Base-by-base conservation (phyloP, 305 asterid genomes). In the Galium porrigens region DNA sequence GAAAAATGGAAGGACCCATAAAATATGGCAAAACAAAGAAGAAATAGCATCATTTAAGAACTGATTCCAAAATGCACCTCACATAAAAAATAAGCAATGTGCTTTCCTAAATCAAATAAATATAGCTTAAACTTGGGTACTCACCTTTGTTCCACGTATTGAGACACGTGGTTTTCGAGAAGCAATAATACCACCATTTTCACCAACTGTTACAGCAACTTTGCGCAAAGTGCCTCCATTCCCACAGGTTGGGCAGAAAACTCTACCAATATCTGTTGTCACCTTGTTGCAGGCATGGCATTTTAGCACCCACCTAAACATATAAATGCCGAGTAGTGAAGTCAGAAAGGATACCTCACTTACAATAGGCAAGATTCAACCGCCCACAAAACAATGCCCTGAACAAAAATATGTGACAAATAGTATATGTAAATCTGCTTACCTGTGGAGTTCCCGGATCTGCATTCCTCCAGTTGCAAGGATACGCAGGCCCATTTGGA, bases 391-490 rank as follows among this genome's bases (percentile, higher is more conserved):
- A 56, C 36, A 46, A 69, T 25, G 10, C 42, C 5, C 62, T 10
- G 64, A n/a, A 69, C 17, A 8, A 37, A 36, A 34, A 3, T 14
- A 41, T 7, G 39, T 10, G 37, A 53, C 64, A 65, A 8, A 2
- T 5, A 1, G 11, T 49, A 52, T 30, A 10, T 22, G 30, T 32
- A 18, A 30, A 29, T 51, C 10, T 12, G 30, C 64, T 67, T 73
- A 92, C 99, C 94, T 82, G 77, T 87, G 94, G 64, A 92, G 86
- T 85, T 92, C 96, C 34, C 89, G 95, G 65, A 92, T 92, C 78
- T 92, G 99, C 91, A 85, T 87, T 71, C 99, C 99, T 69, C 96
- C 99, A 66, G 97, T 97, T 18, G 99, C 99, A 65, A 92, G 76
- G 69, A 92, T 94, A 58, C 97, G 87, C 74, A 92, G 75, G 65